Percentiles rank a stretch among this genome's conserved stretches.
These are phyloP conservation scores for Psilocybe cubensis DNA, from an alignment of 768 basidiomycete genomes.

Conservation along the genomic window DNA sequence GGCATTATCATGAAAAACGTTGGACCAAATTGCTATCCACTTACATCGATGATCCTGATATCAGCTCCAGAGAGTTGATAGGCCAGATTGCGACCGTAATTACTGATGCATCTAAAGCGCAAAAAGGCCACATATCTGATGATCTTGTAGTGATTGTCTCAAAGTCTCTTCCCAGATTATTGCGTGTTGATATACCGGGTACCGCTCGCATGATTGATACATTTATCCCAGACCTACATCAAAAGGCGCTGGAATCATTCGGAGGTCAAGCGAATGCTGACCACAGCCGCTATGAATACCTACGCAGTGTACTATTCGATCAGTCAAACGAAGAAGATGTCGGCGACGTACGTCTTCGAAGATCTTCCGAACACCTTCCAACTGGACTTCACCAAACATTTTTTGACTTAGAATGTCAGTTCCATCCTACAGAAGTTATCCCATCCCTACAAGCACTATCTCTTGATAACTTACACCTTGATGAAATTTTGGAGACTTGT, in stretches of 20 bases:
- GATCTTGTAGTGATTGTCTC: constrained; percentile 60
- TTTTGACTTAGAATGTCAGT: constrained; percentile 72
- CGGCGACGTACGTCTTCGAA: constrained; percentile 21
- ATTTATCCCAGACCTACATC: constrained; percentile 69
- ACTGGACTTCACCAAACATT: constrained; percentile 59
- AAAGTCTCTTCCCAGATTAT: constrained; percentile 64
- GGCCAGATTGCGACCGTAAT: constrained; percentile 68
- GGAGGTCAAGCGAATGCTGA: constrained; percentile 39
- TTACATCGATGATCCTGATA: constrained; percentile 73
- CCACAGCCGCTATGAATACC: constrained; percentile 72
- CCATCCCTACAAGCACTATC: constrained; percentile 61
- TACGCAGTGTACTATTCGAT: constrained; percentile 71
- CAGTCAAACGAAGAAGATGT: constrained; percentile 47
- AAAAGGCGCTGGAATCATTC: constrained; percentile 57
- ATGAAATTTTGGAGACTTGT: constrained; percentile 60
- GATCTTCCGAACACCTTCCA: constrained; percentile 51
- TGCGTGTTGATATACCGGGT: constrained; percentile 59
- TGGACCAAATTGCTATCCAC: constrained; percentile 80
- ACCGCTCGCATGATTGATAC: constrained; percentile 79
- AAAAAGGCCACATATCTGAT: constrained; percentile 53
- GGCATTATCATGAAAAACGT: constrained; percentile 73
- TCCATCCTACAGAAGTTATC: constrained; percentile 67
- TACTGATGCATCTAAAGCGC: constrained; percentile 42
- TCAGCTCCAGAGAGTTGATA: constrained; percentile 66
- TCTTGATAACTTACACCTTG: constrained; percentile 55